Evolutionary conservation across 805 yeast genomes (phyloP).

Genomic region (Wickerhamiella siamensis): DNA sequence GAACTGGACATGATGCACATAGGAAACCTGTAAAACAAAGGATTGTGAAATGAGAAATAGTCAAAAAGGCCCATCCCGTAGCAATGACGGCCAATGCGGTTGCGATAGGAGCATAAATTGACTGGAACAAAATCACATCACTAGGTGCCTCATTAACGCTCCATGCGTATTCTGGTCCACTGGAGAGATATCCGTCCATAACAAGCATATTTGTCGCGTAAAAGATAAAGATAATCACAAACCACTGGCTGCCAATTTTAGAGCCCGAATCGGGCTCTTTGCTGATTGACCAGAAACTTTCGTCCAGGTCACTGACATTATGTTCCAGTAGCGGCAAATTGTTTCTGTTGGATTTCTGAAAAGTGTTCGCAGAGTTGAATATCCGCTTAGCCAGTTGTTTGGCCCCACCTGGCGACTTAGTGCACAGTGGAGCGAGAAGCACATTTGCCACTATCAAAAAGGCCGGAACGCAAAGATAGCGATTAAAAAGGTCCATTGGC

Average conservation of each 20-base stretch:
- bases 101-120: neutral
- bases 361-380: neutral
- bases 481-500: conserved; percentile 2
- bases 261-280: neutral
- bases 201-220: conserved; percentile 1
- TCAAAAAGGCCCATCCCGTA: neutral
- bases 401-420: conserved; percentile 6
- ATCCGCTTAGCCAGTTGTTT: too few relatives aligned
- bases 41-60: neutral
- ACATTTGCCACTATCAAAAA: neutral
- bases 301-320: neutral
- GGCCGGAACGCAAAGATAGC: conserved; percentile 4
- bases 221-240: conserved; percentile 2
- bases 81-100: conserved; percentile 2
- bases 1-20: neutral
- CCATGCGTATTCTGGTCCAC: conserved; percentile 7
- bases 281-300: neutral
- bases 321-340: neutral
- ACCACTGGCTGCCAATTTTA: conserved; percentile 1
- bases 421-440: conserved; percentile 2
- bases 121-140: neutral
- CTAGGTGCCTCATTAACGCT: neutral
- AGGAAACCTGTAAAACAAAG: conserved; percentile 1
- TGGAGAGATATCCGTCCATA: conserved; percentile 1
- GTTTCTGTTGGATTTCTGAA: neutral